Percentiles rank a stretch among this genome's conserved stretches.
Evolutionary conservation across 2,329 filamentous ascomycete species (phyloP).

Genomic region (Teratosphaeria pseudoeucalypti): DNA sequence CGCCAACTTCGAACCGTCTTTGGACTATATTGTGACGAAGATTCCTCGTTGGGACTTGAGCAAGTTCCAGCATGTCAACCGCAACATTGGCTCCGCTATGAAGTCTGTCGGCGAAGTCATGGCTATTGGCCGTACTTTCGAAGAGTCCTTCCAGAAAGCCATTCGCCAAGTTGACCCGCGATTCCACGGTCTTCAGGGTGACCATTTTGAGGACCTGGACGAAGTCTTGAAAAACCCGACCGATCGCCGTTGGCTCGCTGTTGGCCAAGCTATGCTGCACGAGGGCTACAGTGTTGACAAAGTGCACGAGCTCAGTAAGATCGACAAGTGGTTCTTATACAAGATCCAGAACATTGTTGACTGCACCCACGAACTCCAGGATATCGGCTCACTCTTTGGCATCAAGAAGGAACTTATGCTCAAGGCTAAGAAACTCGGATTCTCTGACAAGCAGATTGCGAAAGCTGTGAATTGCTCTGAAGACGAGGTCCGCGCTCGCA

Average conservation of each 20-base stretch:
- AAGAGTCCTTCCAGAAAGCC: conserved; percentile 98
- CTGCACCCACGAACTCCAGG: conserved; percentile 75
- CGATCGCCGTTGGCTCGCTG: conserved; percentile 91
- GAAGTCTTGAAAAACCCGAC: conserved; percentile 84
- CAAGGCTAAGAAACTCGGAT: conserved; percentile 94
- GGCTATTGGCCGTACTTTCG: conserved; percentile 96
- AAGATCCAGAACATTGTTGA: conserved; percentile 97
- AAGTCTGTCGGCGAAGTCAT: conserved; percentile 99
- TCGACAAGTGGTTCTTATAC: conserved; percentile 98
- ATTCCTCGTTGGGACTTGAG: conserved; percentile 96
- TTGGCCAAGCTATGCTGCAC: conserved; percentile 95
- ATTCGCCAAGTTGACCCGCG: conserved; percentile 92
- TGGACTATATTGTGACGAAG: conserved; percentile 98
- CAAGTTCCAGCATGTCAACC: conserved; percentile 98
- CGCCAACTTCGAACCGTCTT: conserved; percentile 93
- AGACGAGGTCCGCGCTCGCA: conserved; percentile 75
- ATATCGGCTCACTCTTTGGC: conserved; percentile 68
- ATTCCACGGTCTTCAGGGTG: conserved; percentile 88
- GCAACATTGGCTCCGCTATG: conserved; percentile 95
- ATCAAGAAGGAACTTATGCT: conserved; percentile 81
- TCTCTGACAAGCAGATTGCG: conserved; percentile 93
- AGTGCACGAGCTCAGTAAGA: conserved; percentile 90
- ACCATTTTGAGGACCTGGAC: conserved; percentile 88
- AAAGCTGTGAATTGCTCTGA: conserved; percentile 75
- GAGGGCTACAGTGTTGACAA: conserved; percentile 89